A percentile compares a stretch with the other conserved stretches of the same genome.
phyloP scores from a whole-genome alignment of 2,329 filamentous ascomycete genomes.

The Dissoconium aciculare region DNA sequence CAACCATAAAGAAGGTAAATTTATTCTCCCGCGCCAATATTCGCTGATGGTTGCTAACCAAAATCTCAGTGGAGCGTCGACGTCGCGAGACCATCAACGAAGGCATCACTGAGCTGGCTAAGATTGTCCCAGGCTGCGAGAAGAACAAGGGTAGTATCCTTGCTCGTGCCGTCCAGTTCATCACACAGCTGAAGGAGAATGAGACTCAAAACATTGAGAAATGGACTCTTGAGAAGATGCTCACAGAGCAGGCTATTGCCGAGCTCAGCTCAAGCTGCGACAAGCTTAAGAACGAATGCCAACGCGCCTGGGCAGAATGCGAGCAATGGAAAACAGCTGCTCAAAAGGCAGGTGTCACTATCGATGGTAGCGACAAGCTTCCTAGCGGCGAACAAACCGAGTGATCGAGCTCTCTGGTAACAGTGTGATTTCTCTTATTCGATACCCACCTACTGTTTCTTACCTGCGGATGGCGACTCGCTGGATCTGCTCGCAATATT shows the following conservation, averaged over 20 bases:
- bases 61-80: constrained; percentile 66
- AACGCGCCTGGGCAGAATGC: constrained; percentile 61
- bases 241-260: constrained; percentile 75
- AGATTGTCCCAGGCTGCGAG: constrained; percentile 93
- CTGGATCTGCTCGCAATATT: too few species aligned
- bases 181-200: constrained; percentile 85
- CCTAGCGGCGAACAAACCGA: constrained; percentile 9
- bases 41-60: background rate
- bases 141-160: constrained; percentile 98
- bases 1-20: constrained; percentile 92
- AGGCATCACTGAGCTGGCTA: constrained; percentile 93
- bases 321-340: constrained; percentile 59
- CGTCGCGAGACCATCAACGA: constrained; percentile 97
- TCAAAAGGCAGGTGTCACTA: constrained; percentile 17
- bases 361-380: constrained; percentile 14
- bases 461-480: too few species aligned
- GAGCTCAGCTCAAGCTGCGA: constrained; percentile 80
- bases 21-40: background rate
- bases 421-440: background rate
- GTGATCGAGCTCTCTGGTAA: constrained; percentile 1
- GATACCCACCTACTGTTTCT: too few species aligned
- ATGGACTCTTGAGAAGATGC: constrained; percentile 79
- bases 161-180: constrained; percentile 84
- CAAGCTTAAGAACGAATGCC: constrained; percentile 68
- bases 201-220: constrained; percentile 89